phyloP scores from a whole-genome alignment of 345 rosid species.

The Populus euphratica region DNA sequence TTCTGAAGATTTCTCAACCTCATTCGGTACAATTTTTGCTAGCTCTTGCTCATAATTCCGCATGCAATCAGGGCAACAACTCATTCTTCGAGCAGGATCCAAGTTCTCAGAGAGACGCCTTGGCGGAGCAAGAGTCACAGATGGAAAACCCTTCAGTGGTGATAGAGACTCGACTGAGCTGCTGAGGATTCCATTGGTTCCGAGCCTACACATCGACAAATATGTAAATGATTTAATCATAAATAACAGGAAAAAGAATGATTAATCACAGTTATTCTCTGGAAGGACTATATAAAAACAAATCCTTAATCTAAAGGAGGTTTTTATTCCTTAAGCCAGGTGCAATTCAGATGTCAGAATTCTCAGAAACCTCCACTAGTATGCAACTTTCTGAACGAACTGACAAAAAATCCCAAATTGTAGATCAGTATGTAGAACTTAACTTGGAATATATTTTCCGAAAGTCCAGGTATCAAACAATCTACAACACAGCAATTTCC shows the following conservation, averaged over 20 bases:
- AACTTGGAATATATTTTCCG: constrained; percentile 17
- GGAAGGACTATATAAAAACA: background rate
- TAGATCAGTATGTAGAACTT: constrained; percentile 10
- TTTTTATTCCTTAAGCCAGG: background rate
- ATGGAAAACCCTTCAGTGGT: constrained; percentile 51
- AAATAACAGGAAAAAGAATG: background rate
- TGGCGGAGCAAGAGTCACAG: constrained; percentile 25
- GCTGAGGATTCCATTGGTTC: constrained; percentile 51
- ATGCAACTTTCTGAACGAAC: constrained; percentile 10
- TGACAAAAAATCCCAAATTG: background rate
- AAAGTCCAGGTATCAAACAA: background rate
- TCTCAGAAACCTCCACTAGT: background rate
- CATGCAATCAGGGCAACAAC: constrained; percentile 65
- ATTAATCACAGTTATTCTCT: background rate
- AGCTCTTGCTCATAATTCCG: constrained; percentile 67
- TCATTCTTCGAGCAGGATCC: constrained; percentile 40
- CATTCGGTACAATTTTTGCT: constrained; percentile 35
- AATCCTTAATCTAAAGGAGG: background rate
- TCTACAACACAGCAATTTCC: constrained; percentile 23
- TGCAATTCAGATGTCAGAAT: background rate
- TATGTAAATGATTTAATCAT: background rate
- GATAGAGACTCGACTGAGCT: constrained; percentile 53
- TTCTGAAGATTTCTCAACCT: constrained; percentile 41
- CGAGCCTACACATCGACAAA: constrained; percentile 42
- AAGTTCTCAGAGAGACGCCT: constrained; percentile 44